Evolutionary conservation across 805 yeast genomes (phyloP).

Genomic region (Saccharomyces cerevisiae): DNA sequence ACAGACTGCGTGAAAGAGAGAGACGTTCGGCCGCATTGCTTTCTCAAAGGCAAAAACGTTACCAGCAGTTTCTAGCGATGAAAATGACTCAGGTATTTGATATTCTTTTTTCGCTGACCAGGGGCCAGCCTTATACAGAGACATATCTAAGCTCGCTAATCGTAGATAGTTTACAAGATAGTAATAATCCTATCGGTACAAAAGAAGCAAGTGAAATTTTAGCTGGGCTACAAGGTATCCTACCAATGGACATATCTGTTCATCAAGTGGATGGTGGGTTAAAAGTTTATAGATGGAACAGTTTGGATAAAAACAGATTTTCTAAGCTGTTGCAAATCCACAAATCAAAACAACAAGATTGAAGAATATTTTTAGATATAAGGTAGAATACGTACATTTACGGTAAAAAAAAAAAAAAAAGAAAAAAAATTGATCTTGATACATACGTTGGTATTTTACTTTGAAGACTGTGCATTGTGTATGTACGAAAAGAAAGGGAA

Average conservation of each 20-base stretch:
- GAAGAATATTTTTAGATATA: neutral
- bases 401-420: no score
- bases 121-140: conserved; percentile 24
- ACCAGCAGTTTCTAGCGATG: conserved; percentile 21
- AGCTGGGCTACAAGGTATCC: conserved; percentile 12
- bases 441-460: no score
- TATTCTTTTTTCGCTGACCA: conserved; percentile 17
- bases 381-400: neutral
- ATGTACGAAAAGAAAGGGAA: neutral
- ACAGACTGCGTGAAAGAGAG: conserved; percentile 24
- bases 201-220: conserved; percentile 22
- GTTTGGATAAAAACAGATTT: conserved; percentile 12
- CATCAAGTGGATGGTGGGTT: conserved; percentile 22
- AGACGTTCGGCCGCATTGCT: conserved; percentile 20
- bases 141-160: conserved; percentile 21
- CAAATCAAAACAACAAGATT: neutral
- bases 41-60: conserved; percentile 20
- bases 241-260: conserved; percentile 12
- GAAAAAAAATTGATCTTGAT: neutral
- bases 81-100: conserved; percentile 27
- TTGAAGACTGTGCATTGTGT: neutral
- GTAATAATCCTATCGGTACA: conserved; percentile 28
- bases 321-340: neutral
- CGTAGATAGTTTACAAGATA: conserved; percentile 27
- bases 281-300: conserved; percentile 25